phyloP scores from a whole-genome alignment of 2,329 filamentous ascomycete species.

The Trichoderma atrobrunneum region DNA sequence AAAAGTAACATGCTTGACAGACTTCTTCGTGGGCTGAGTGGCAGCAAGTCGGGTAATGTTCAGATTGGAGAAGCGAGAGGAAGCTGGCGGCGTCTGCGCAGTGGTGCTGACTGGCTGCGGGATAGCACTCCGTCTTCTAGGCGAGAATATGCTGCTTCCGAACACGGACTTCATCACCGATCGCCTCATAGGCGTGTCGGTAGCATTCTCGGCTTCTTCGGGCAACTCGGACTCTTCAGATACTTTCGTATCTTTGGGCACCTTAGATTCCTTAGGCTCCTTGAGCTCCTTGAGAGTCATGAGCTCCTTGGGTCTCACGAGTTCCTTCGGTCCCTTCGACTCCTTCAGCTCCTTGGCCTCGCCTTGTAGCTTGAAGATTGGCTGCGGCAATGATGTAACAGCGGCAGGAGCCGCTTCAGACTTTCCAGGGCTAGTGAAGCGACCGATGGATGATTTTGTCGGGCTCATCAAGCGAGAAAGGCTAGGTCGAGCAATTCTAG shows the following conservation, averaged over 20 bases:
- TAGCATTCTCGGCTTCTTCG: conserved; percentile 41
- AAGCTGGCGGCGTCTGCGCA: conserved; percentile 50
- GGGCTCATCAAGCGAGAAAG: conserved; percentile 67
- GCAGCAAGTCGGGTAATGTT: conserved; percentile 51
- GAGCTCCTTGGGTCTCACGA: no score
- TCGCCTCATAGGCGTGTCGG: conserved; percentile 34
- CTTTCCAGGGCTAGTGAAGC: conserved; percentile 34
- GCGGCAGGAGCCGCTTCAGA: conserved; percentile 33
- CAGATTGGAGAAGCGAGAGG: conserved; percentile 45
- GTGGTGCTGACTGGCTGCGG: conserved; percentile 40
- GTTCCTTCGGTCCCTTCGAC: not conserved
- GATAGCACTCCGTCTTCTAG: conserved; percentile 42
- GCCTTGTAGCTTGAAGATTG: conserved; percentile 25
- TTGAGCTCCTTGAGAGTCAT: conserved; percentile 22
- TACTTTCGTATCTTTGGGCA: not conserved
- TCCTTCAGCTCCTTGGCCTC: conserved; percentile 19
- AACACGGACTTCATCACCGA: conserved; percentile 33
- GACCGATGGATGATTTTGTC: conserved; percentile 70
- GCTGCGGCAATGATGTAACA: conserved; percentile 48
- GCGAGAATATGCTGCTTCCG: conserved; percentile 2
- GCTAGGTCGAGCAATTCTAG: conserved; percentile 47
- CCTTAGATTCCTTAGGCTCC: conserved; percentile 3
- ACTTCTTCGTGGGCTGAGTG: conserved; percentile 66
- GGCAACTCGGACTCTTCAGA: not conserved
- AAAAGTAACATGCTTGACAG: conserved; percentile 74